Percentiles rank a stretch among this genome's conserved stretches.
Conservation (phyloP, 306 rosid species). For the Alnus rubra region DNA sequence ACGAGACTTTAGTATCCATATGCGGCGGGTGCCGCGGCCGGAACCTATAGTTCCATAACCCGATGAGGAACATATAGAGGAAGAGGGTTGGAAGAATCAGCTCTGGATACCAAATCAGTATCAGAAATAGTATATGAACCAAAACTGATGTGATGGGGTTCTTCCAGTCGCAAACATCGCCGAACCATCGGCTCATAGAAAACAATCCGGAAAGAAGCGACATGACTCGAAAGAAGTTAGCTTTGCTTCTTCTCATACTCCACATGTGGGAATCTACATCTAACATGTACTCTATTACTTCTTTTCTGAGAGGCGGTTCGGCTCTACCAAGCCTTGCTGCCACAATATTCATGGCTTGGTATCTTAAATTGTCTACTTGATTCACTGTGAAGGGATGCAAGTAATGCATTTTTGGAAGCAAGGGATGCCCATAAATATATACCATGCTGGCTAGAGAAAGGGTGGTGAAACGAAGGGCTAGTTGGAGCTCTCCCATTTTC, state of each 20-base stretch:
- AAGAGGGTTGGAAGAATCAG: slow-evolving; percentile 84
- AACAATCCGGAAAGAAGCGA: slow-evolving; percentile 68
- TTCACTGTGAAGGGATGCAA: slow-evolving; percentile 84
- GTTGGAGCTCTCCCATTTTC: slow-evolving; percentile 92
- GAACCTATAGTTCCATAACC: slow-evolving; percentile 86
- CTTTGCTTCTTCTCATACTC: slow-evolving; percentile 99
- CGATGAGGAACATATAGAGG: slow-evolving; percentile 92
- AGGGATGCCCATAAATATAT: slow-evolving; percentile 76
- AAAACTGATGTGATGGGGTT: slow-evolving; percentile 73
- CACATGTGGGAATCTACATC: slow-evolving; percentile 92
- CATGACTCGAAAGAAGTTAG: slow-evolving; percentile 88
- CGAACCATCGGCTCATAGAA: slow-evolving; percentile 65
- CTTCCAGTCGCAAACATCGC: slow-evolving; percentile 83
- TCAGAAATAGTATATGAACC: slow-evolving; percentile 75
- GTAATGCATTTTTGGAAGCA: slow-evolving; percentile 97
- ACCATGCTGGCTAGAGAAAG: slow-evolving; percentile 74
- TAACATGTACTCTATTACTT: slow-evolving; percentile 90
- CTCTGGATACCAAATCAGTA: slow-evolving; percentile 82
- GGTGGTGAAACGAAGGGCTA: slow-evolving; percentile 83
- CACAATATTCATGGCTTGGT: slow-evolving; percentile 92
- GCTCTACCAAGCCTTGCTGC: slow-evolving; percentile 79
- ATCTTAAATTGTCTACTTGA: slow-evolving; percentile 76
- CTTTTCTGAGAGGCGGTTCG: slow-evolving; percentile 89
- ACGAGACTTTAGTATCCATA: slow-evolving; percentile 85
- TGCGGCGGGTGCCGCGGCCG: slow-evolving; percentile 76